Conservation (phyloP, 495 filamentous ascomycete species). For the Opeltia flavorubescens region DNA sequence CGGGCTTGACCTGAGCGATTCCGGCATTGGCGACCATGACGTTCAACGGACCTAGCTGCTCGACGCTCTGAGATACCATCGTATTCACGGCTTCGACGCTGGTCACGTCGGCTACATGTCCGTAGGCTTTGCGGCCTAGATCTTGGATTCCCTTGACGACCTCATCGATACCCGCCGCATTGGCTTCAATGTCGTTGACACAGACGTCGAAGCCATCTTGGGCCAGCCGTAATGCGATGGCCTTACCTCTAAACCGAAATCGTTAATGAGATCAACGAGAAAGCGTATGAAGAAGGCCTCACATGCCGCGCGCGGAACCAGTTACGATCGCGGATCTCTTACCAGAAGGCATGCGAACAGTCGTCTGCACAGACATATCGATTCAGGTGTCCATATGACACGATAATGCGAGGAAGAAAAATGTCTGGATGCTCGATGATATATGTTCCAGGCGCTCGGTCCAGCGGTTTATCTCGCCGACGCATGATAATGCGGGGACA, state of each 20-base stretch:
- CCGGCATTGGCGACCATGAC: slow-evolving; percentile 51
- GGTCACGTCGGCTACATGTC: slow-evolving; percentile 40
- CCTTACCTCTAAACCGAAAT: slow-evolving; percentile 31
- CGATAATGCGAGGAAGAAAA: no score
- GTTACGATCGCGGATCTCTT: slow-evolving; percentile 41
- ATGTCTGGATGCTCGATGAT: no score
- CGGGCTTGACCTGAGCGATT: slow-evolving; percentile 37
- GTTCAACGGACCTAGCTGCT: slow-evolving; percentile 36
- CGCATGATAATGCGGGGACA: no score
- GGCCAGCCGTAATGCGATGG: slow-evolving; percentile 44
- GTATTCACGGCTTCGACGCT: slow-evolving; percentile 30
- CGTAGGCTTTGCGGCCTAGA: slow-evolving; percentile 28
- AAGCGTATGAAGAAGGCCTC: slow-evolving; percentile 6
- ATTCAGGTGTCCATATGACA: no score
- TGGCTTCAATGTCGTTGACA: slow-evolving; percentile 41
- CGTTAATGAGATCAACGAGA: background rate
- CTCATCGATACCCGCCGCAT: slow-evolving; percentile 29
- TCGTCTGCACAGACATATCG: no score
- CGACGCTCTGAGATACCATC: slow-evolving; percentile 33
- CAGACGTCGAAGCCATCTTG: slow-evolving; percentile 46
- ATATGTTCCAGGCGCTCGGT: no score
- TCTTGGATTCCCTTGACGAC: slow-evolving; percentile 35
- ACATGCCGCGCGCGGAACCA: slow-evolving; percentile 42
- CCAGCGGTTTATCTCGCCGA: no score
- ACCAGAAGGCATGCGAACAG: no score